Evolutionary conservation across 2,329 filamentous ascomycete species (phyloP), one percentile per base, ranked within the genome.

Genomic region (Claviceps sp.): DNA sequence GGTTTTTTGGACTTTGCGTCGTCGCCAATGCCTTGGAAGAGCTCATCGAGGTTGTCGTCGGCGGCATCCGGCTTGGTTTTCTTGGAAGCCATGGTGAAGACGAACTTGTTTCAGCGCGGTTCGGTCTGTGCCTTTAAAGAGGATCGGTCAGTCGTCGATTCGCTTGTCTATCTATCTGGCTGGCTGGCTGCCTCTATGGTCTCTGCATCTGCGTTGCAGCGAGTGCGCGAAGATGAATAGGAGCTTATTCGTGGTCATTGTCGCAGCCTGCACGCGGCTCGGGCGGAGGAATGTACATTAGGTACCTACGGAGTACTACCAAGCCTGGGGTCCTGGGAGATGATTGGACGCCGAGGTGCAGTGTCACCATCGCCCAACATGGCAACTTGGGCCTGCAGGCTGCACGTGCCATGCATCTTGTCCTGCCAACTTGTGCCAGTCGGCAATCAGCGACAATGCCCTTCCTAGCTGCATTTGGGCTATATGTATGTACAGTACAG

Each of bases 41-140:
- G 77, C 58, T 84, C 78, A 60, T 79, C 78, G 60, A 85, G 67
- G 61, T 83, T 80, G 63, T 83, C 79, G 63, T 81, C 77, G 55
- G 76, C 73, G 38, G 75, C 67, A 47, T 70, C 64, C 34, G 75
- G 68, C 65, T 81, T 82, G 54, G 74, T 67, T 64, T 78, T 78
- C 64, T 79, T 83, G 59, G 77, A 73, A 34, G 81, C 70, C 80
- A 84, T 84, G 59, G 54, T 69, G 61, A 45, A 41, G 50, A 54
- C n/a, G n/a, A 8, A 34, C 26, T 30, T 30, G 26, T 30, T 70
- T 64, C 36, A 75, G 68, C 65, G 81, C 82, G 54, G 74, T 67
- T 64, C 78, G 78, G 64, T 79, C 82, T 59, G 77, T 73, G 30
- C 80, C 70, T 80, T 84, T 84, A 59, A 54, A 68, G 61, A 46